Base-by-base conservation (phyloP, 2,329 filamentous ascomycete genomes). In the Sporothrix mexicana region DNA sequence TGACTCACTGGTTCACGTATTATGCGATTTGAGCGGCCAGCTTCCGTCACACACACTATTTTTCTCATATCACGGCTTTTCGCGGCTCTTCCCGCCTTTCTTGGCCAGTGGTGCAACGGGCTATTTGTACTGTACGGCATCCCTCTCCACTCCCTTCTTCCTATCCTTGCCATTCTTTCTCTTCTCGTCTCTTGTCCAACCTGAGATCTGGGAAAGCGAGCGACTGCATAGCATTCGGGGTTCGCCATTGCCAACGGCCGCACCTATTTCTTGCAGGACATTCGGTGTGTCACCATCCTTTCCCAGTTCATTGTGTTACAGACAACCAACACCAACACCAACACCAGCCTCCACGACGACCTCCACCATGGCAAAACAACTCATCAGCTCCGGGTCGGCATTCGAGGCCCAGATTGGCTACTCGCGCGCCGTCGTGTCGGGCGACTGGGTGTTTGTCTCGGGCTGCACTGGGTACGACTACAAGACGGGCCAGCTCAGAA, bases 391-490 rank as follows among this genome's bases (percentile, higher is more conserved):
- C 25, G 84, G 83, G 69, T 88, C 86, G 5, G 78, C 81, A 55
- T 88, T 88, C 74, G 86, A 88, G 78, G 80, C 80, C 36, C 80
- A 85, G 74, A 88, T 88, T 71, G 86, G 84, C 68, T 88, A 88
- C 78, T 88, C 86, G 43, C 82, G 86, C 67, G 86, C 86, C 49
- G 85, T 88, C 2, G 81, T 87, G 20, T 79, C 81, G 0, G 86
- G 84, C 12, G 84, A 85, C 69, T 85, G 84, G 81, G 79, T 88
- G 12, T 84, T 87, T 72, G 85, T 88, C 3, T 87, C 86, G 1
- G 86, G 86, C 0, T 88, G 85, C 51, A 88, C 86, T 2, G 86
- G 86, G 20, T 74, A 88, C 78, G 80, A 88, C 78, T 87, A 88
- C 77, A 76, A 79, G 17, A 86, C 84, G 0, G 83, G 83, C 17